A percentile compares a stretch with the other conserved stretches of the same genome.
Evolutionary conservation across 805 yeast species (phyloP).

Genomic region (Zygosaccharomyces siamensis): DNA sequence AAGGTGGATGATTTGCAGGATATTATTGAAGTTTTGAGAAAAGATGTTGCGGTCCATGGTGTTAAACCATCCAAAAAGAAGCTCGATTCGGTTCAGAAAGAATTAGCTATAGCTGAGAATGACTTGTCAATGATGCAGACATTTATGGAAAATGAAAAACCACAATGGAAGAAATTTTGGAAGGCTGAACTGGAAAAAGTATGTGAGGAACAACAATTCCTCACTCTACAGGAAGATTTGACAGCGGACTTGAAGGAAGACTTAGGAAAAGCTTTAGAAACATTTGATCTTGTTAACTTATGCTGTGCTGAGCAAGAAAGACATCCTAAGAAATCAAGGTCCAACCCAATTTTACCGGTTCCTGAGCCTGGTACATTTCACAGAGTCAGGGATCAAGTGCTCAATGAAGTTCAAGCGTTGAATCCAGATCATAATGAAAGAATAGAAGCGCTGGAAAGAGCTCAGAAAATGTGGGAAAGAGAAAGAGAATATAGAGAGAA

Average conservation of each 20-base stretch:
- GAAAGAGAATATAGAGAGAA: slow-evolving; percentile 54
- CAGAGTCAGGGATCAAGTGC: slow-evolving; percentile 66
- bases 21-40: slow-evolving; percentile 77
- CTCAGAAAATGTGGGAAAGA: slow-evolving; percentile 72
- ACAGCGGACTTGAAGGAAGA: slow-evolving; percentile 77
- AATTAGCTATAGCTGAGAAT: slow-evolving; percentile 52
- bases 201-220: slow-evolving; percentile 90
- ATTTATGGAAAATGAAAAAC: slow-evolving; percentile 65
- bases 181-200: slow-evolving; percentile 84
- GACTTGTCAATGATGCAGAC: slow-evolving; percentile 51
- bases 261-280: slow-evolving; percentile 70
- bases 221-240: slow-evolving; percentile 84
- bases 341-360: slow-evolving; percentile 39
- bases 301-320: slow-evolving; percentile 76
- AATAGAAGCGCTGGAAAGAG: slow-evolving; percentile 81
- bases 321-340: slow-evolving; percentile 41
- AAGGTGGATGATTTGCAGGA: slow-evolving; percentile 90
- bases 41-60: slow-evolving; percentile 89
- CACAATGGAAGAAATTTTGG: slow-evolving; percentile 89
- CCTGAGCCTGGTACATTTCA: slow-evolving; percentile 61
- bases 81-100: slow-evolving; percentile 58
- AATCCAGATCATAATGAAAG: slow-evolving; percentile 82
- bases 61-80: slow-evolving; percentile 76
- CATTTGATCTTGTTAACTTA: slow-evolving; percentile 73
- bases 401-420: slow-evolving; percentile 72